Base-by-base conservation (phyloP, 2,329 filamentous ascomycete genomes). In the Neopestalotiopsis sp. region DNA sequence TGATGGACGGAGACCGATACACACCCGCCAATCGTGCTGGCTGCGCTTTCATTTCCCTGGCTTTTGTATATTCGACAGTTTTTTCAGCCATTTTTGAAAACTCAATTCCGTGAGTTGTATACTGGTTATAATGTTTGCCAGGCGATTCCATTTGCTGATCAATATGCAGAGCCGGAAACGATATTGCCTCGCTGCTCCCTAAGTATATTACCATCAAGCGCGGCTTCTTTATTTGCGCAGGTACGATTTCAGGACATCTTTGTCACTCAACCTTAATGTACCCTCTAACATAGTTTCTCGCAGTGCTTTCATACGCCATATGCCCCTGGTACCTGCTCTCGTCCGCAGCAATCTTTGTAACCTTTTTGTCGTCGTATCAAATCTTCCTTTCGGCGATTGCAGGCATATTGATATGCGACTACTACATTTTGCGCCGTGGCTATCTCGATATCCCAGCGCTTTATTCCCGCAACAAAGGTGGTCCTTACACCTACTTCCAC, bases 61-160 rank as follows among this genome's bases (percentile, higher is more conserved):
- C 77, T 14, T 82, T 85, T 59, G 74, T 81, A 0, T 85, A 84
- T 68, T 81, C 80, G 4, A 76, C 80, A 0, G 78, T 86, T 32
- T 83, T 84, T 68, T 80, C 79, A 9, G 75, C 80, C 5, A 83
- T 85, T 34, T 81, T 82, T n/a, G 81, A 81, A 65, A 83, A 83
- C 66, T 80, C 77, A 4, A 74, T 83, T 3, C 78, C 81, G 57
- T 60, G 34, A 17, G 57, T 60, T 10, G 28, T 6, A 13, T 17
- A 4, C 3, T n/a, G 5, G 14, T 38, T 1, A 7, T 38, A 10
- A 60, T 3, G 6, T 28, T 30, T 28, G 20, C 30, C 17, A 59
- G 17, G 30, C 2, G 9, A 12, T 9, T 17, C 17, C 17, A 24
- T 17, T 24, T 52, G 32, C 57, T 30, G 9, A 38, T 60, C 10